Evolutionary conservation across 257 asterid species (phyloP).

Genomic region (Pogostemon cablin): DNA sequence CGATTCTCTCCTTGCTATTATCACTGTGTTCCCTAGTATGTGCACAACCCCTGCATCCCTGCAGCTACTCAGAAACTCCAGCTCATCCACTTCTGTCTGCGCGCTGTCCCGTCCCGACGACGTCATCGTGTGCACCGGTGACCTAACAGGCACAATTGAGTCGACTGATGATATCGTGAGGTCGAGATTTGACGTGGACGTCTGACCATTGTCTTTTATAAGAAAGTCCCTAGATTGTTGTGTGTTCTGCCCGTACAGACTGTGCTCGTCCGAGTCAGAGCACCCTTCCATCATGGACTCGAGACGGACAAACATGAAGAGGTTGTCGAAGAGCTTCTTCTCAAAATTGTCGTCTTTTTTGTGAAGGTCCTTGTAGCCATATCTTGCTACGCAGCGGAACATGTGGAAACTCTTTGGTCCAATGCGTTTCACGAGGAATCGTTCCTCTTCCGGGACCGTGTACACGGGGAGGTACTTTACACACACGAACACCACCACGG

Average conservation of each 20-base stretch:
- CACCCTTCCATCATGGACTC: slow-evolving; percentile 98
- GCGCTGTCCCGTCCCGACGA: slow-evolving; percentile 65
- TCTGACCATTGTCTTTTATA: slow-evolving; percentile 39
- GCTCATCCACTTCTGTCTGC: slow-evolving; percentile 67
- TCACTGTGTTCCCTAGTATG: slow-evolving; percentile 84
- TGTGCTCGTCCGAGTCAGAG: slow-evolving; percentile 87
- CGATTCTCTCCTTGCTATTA: slow-evolving; percentile 83
- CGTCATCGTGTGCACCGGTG: slow-evolving; percentile 44
- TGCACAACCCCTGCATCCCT: slow-evolving; percentile 96
- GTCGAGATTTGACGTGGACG: slow-evolving; percentile 43
- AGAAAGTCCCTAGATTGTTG: slow-evolving; percentile 53
- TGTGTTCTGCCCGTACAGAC: slow-evolving; percentile 74
- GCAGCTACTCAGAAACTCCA: slow-evolving; percentile 73
- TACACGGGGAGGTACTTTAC: slow-evolving; percentile 95
- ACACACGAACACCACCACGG: slow-evolving; percentile 83
- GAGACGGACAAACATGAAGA: slow-evolving; percentile 78
- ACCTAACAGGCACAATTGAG: slow-evolving; percentile 65
- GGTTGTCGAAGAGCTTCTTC: slow-evolving; percentile 74
- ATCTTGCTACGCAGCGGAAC: slow-evolving; percentile 95
- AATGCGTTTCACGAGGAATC: slow-evolving; percentile 85
- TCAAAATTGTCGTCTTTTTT: slow-evolving; percentile 87
- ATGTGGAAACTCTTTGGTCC: slow-evolving; percentile 93
- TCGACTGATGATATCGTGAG: slow-evolving; percentile 62
- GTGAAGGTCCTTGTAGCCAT: slow-evolving; percentile 92
- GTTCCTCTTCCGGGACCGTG: slow-evolving; percentile 88